phyloP scores from a whole-genome alignment of 345 rosid genomes.

The Rhodamnia argentea region DNA sequence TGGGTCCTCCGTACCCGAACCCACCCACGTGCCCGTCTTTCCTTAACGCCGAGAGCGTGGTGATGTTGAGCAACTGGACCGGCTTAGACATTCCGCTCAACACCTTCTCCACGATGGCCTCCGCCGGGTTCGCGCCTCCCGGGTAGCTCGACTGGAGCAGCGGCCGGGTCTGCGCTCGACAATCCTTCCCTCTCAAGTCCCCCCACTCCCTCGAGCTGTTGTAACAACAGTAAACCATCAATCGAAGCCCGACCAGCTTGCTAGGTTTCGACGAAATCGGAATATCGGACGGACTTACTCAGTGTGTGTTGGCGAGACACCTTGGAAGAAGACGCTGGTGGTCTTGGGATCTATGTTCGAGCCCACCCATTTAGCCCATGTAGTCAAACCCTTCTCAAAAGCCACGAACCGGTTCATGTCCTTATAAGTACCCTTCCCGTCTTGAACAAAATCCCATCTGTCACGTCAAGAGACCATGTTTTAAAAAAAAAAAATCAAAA shows the following conservation, averaged over 20 bases:
- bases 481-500: too few relatives aligned
- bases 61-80: conserved; percentile 28
- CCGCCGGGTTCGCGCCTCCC: conserved; percentile 15
- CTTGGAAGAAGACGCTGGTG: conserved; percentile 59
- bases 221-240: neutral
- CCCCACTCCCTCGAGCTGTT: neutral
- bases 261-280: neutral
- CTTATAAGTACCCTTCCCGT: conserved; percentile 8
- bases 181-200: neutral
- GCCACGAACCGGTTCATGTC: conserved; percentile 61
- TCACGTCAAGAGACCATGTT: neutral
- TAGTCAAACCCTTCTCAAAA: conserved; percentile 46
- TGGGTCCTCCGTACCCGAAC: conserved; percentile 21
- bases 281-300: conserved; percentile 7
- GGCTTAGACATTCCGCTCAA: conserved; percentile 10
- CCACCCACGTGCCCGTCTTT: conserved; percentile 37
- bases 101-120: conserved; percentile 15
- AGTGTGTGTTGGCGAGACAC: conserved; percentile 51
- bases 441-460: conserved; percentile 56
- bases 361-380: conserved; percentile 70
- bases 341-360: conserved; percentile 24
- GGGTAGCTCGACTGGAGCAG: neutral
- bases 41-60: conserved; percentile 26
- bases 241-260: neutral
- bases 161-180: conserved; percentile 22